Evolutionary conservation across 305 asterid genomes (phyloP).

Genomic region (Rubia occidens): DNA sequence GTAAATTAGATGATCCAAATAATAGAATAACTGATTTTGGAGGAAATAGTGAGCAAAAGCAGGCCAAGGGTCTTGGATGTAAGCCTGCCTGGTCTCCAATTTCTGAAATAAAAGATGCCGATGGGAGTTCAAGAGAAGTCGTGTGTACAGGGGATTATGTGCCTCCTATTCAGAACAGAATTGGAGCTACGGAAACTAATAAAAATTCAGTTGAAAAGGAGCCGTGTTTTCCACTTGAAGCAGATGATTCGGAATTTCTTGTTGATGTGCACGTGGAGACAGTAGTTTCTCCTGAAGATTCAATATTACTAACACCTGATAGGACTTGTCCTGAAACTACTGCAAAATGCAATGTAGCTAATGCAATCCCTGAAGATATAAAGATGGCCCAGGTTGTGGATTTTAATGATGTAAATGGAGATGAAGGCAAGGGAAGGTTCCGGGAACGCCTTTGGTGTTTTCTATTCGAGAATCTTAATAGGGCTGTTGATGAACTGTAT

Average conservation of each 20-base stretch:
- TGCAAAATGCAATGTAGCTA: constrained; percentile 17
- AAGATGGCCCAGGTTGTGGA: constrained; percentile 29
- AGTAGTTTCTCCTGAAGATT: constrained; percentile 15
- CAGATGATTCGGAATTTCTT: constrained; percentile 26
- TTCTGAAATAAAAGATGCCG: constrained; percentile 27
- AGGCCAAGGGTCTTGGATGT: constrained; percentile 23
- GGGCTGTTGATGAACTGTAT: constrained; percentile 96
- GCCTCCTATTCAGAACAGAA: not conserved
- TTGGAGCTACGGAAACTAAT: not conserved
- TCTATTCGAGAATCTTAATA: constrained; percentile 94
- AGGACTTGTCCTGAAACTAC: constrained; percentile 4
- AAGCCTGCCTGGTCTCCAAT: constrained; percentile 24
- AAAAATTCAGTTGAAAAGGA: constrained; percentile 3
- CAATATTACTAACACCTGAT: constrained; percentile 22
- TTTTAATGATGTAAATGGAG: constrained; percentile 33
- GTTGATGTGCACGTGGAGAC: constrained; percentile 24
- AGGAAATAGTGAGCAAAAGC: constrained; percentile 24
- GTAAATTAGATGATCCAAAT: constrained; percentile 29
- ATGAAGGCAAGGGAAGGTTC: constrained; percentile 91
- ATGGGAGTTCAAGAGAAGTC: constrained; percentile 25
- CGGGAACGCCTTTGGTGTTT: constrained; percentile 99
- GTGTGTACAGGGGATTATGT: not conserved
- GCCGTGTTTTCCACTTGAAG: constrained; percentile 13
- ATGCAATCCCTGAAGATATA: constrained; percentile 33
- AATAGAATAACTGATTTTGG: constrained; percentile 22